Base-by-base conservation (phyloP, 192 early-diverging fungal species). In the Paraglomus brasilianum region DNA sequence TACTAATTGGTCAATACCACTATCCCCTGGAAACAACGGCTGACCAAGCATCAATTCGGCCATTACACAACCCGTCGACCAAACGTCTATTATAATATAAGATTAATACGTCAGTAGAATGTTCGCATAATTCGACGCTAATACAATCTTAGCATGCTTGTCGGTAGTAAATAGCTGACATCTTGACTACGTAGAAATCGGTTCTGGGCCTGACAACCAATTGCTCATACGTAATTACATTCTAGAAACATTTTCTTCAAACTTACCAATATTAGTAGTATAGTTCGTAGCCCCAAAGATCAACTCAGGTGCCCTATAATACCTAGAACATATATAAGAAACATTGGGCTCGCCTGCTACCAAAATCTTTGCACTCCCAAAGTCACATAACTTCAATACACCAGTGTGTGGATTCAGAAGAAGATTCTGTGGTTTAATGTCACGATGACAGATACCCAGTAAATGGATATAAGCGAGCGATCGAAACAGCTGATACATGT, bases 361-460 rank as follows among this genome's bases (percentile, higher is more conserved):
- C 57, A 99, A 85, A 14, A 93, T 92, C 81, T 99, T 99, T 48
- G 97, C 97, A 71, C 91, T 85, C 63, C 97, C 97, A 82, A 99
- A 99, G 79, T 99, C 97, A 76, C 95, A 98, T 55, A 99, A 83
- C 74, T 98, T 99, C 52, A 99, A 82, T 62, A 98, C 87, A n/a
- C 95, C 95, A 10, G 87, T 90, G 14, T 83, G 66, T 61, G 92
- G 92, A 76, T 98, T 91, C 46, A 99, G 82, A 58, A 99, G 83
- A 78, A 99, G 78, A 77, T 99, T 99, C 79, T 98, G 97, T 61
- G 97, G 97, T 81, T 99, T 99, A 75, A 99, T 98, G 78, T 99
- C 97, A 69, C 97, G 89, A 74, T 99, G 97, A 82, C 97, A 99
- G 72, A 99, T 97, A 24, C 96, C 97, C 53, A 96, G 81, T 46